Evolutionary conservation across 768 basidiomycete genomes (phyloP).

Genomic region (Lactarius quietus): DNA sequence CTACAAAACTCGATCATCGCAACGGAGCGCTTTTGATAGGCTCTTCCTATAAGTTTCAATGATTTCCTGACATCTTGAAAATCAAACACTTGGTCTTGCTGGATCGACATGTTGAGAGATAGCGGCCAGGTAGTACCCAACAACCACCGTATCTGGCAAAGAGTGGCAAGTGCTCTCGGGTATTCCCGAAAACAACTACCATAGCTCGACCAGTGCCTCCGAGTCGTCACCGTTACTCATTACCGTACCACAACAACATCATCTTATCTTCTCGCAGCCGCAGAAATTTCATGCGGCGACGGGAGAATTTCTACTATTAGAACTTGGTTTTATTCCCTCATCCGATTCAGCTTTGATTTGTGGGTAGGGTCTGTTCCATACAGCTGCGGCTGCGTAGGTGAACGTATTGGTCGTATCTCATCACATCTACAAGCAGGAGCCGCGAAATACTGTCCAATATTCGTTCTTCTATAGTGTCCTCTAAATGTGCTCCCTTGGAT

Average conservation of each 20-base stretch:
- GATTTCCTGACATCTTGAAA: slow-evolving; percentile 10
- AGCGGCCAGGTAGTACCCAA: no score
- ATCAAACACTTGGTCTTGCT: background rate
- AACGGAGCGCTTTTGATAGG: slow-evolving; percentile 21
- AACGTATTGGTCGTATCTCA: background rate
- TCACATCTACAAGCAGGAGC: background rate
- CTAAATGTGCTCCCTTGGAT: background rate
- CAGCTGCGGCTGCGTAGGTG: background rate
- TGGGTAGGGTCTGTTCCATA: background rate
- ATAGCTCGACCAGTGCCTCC: no score
- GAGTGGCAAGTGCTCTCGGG: background rate
- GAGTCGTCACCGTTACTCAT: no score
- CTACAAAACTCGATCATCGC: slow-evolving; percentile 20
- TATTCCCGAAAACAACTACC: background rate
- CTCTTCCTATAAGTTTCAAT: slow-evolving; percentile 16
- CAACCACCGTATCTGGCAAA: no score
- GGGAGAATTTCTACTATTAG: no score
- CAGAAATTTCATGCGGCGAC: background rate
- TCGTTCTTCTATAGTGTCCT: background rate
- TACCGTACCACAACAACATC: no score
- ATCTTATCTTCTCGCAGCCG: background rate
- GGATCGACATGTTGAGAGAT: no score
- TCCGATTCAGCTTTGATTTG: background rate
- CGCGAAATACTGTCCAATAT: background rate
- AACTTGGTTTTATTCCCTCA: background rate